phyloP scores from a whole-genome alignment of 257 asterid species.

The Solanum paucissectum region DNA sequence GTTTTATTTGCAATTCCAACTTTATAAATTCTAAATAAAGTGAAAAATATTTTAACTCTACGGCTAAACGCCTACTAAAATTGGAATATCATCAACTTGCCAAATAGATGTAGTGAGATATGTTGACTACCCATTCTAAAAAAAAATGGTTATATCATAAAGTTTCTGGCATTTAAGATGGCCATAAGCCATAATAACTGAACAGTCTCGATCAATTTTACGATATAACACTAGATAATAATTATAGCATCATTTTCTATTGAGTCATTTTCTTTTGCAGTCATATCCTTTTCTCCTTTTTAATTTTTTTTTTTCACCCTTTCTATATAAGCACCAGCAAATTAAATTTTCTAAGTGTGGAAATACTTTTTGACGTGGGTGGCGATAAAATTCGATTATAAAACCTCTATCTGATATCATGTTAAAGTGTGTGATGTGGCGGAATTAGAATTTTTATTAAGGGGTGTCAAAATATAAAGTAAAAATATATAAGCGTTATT shows the following conservation, averaged over 20 bases:
- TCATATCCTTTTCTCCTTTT: background rate
- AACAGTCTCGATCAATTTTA: background rate
- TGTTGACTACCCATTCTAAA: background rate
- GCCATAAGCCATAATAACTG: background rate
- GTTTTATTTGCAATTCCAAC: background rate
- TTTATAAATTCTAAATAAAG: background rate
- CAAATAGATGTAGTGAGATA: background rate
- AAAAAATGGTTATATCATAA: background rate
- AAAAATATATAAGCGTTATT: too few relatives aligned
- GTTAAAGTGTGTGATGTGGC: background rate
- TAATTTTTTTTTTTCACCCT: background rate
- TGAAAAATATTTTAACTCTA: background rate
- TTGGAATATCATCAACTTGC: background rate
- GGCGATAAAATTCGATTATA: too few relatives aligned
- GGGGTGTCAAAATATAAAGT: too few relatives aligned
- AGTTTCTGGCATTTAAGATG: background rate
- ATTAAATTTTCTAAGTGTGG: too few relatives aligned
- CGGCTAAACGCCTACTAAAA: background rate
- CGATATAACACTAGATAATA: background rate
- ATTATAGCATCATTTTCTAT: background rate
- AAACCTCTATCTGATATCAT: accelerated
- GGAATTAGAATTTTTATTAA: too few relatives aligned
- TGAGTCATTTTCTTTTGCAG: background rate
- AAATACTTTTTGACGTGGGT: too few relatives aligned
- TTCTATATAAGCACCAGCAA: too few relatives aligned